Evolutionary conservation across 2,329 filamentous ascomycete genomes (phyloP), one percentile per base, ranked within the genome.

Genomic region (Beauveria scarabaeidicola): DNA sequence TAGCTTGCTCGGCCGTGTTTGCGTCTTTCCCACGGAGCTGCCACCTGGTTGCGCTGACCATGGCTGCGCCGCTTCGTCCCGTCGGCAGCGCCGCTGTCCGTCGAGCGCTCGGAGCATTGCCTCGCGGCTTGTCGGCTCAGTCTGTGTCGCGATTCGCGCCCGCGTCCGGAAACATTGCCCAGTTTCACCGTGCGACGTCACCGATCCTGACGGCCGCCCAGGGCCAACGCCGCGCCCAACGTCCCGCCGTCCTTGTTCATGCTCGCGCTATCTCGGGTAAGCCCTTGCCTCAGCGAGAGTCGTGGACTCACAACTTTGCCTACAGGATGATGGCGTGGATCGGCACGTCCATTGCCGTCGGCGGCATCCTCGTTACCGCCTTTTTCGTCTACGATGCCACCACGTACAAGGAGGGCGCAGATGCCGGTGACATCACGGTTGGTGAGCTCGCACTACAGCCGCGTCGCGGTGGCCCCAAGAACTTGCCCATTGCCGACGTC

Each of bases 321-420:
- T 90, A 89, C 70, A 83, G 88, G 65, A 79, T 83, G 36, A 87
- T 91, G 38, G 73, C 73, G 36, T 74, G 72, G 71, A 54, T 75
- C 27, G 94, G 94, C 43, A 85, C 89, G 61, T 89, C 93, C 53
- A 80, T 94, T 41, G 78, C 87, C 8, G 80, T 93, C 54, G 72
- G 89, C 58, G 86, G 88, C 38, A 75, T 81, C 3, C 79, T 89
- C 6, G 80, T 97, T 7, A 74, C 91, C 21, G 88, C 80, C 52
- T 97, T 99, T 79, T 99, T 99, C 75, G 66, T 94, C 66, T 99
- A 96, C 76, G 94, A 99, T 77, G 88, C 92, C 10, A 88, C 85
- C 52, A 99, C 94, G 15, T 99, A 99, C 76, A 86, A 84, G 61
- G 88, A 91, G 64, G 79, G 87, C 51, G 75, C 82, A 2, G 82